Base-by-base conservation (phyloP, 345 rosid species). In the Aegle marmelos region DNA sequence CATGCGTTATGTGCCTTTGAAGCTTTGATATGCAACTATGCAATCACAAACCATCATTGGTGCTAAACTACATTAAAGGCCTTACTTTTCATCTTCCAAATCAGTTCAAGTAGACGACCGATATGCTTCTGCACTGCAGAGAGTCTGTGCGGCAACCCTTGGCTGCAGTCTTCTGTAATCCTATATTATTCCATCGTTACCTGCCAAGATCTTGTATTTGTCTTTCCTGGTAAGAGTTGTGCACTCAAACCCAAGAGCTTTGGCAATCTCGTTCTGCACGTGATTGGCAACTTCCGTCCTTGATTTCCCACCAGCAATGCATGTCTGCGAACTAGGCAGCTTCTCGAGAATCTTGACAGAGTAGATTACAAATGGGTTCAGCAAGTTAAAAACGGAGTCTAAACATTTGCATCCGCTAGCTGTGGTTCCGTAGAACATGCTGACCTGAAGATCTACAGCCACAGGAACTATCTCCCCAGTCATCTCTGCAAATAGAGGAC, bases 401-500 rank as follows among this genome's bases (percentile, higher is more conserved):
- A 89, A 68, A 22, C 86, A 87, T 62, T 90, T 90, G 36, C 82
- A 30, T 56, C 92, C 92, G 33, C 86, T 77, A 24, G 91, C 92
- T 28, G 94, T 90, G 28, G 92, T 78, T 62, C 94, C 91, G 33
- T 87, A 68, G 70, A 89, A 90, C 86, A 85, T 86, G 75, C 60
- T 76, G 54, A 83, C 89, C 74, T 86, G 78, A 27, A 86, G 45
- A 70, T 86, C 78, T 4, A 90, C 72, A 70, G 92, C 92, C 45
- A 84, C 84, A 1, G 91, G 91, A 60, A 89, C 85, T 24, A 88
- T 88, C 30, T 84, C 74, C 25, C 83, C 85, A 31, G 83, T 85
- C n/a, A 86, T 59, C 79, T 91, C 93, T 0, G 95, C 81, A 31
- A 91, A 91, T 21, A 86, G 73, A 34, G 95, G 90, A 74, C 93